Base-by-base conservation (phyloP, 306 rosid species). In the Abrus pulchellus region DNA sequence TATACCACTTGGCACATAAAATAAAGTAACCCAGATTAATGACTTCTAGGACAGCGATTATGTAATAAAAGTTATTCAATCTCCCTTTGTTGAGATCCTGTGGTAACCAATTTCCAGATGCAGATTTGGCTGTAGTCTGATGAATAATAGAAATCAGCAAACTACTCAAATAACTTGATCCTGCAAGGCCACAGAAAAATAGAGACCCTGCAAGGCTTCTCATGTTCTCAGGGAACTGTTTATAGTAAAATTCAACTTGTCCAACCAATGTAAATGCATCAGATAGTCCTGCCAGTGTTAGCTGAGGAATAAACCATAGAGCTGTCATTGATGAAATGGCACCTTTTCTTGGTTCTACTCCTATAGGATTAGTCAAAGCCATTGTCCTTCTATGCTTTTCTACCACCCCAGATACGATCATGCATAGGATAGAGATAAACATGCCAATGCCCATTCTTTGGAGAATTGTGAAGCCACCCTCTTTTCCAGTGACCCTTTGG, bases 171-270 rank as follows among this genome's bases (percentile, higher is more conserved):
- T 85, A 90, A 40, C 71, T 89, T 2, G 94, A 84, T 32, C 77
- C 52, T 9, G 87, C 84, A 0, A 84, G 1, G 5, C 85, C 78
- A 69, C 97, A 94, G 34, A 63, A 90, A 68, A 61, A 90, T 0
- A 94, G 60, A 28, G 97, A 85, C 53, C 95, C 97, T 10, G 85
- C 98, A 62, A 94, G 73, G 87, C 97, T 94, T 83, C 97, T 89
- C 98, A 94, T 94, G 76, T 94, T 92, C 86, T 94, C 95, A 3
- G 98, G 98, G 28, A 94, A 90, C 47, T 94, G 98, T 83, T 92
- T 94, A 83, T 92, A 91, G 90, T 88, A 92, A 79, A 94, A 89
- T 5, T 94, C 98, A 43, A 89, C 83, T 80, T 90, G 90, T 27
- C 94, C 97, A 1, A 94, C 80, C 30, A 84, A 30, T 0, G 90